These are phyloP conservation scores for Alternaria sp. DNA, from an alignment of 2,329 filamentous ascomycete genomes.

Conservation along the genomic window DNA sequence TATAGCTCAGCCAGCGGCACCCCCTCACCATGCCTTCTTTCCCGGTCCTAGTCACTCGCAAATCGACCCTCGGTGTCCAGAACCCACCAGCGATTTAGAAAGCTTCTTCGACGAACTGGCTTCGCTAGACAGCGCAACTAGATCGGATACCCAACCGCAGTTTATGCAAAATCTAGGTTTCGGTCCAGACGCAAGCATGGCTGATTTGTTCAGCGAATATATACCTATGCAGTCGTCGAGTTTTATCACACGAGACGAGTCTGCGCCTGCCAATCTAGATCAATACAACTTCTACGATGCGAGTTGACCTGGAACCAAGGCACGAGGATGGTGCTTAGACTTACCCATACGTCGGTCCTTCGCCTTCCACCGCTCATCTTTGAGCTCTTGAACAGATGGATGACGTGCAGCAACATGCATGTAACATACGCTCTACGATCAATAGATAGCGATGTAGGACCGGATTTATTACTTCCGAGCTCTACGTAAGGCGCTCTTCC, in stretches of 20 bases:
- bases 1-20: constrained; percentile 4
- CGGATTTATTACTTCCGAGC: background rate
- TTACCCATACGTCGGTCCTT: background rate
- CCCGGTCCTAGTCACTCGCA: constrained; percentile 21
- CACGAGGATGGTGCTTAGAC: background rate
- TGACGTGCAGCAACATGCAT: background rate
- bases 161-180: constrained; percentile 75
- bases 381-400: background rate
- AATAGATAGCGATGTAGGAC: background rate
- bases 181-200: constrained; percentile 68
- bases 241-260: constrained; percentile 39
- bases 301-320: constrained; percentile 14
- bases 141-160: constrained; percentile 65
- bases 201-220: constrained; percentile 60
- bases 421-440: background rate
- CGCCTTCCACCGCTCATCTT: background rate
- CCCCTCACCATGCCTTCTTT: constrained; percentile 21
- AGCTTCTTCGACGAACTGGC: constrained; percentile 67
- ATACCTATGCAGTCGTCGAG: constrained; percentile 49
- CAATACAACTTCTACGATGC: constrained; percentile 40
- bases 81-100: constrained; percentile 56
- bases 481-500: background rate
- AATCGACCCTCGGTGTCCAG: constrained; percentile 41
- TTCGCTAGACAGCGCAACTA: constrained; percentile 63
- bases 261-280: constrained; percentile 32